Percentiles rank a stretch among this genome's conserved stretches.
Evolutionary conservation across 176 grass and related monocot species (phyloP).

Genomic region (barley (Hordeum vulgare)): MorexV3_pseudomolecules_assembly NC_058523.1:539584511-539585010

Average conservation of each 20-base stretch:
- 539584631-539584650: not conserved
- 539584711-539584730: slow-evolving; percentile 96
- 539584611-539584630: not conserved
- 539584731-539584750: slow-evolving; percentile 94
- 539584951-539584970: slow-evolving; percentile 67
- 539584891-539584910: slow-evolving; percentile 83
- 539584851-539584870: slow-evolving; percentile 54
- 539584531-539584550: not conserved
- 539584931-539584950: slow-evolving; percentile 88
- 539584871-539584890: slow-evolving; percentile 85
- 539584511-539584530: not conserved
- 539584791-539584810: slow-evolving; percentile 73
- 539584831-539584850: slow-evolving; percentile 50
- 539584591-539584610: not conserved
- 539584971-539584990: not conserved
- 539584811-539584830: slow-evolving; percentile 56
- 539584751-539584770: slow-evolving; percentile 96
- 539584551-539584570: not conserved
- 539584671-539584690: not conserved
- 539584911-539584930: slow-evolving; percentile 70
- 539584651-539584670: not conserved
- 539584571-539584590: not conserved
- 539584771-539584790: slow-evolving; percentile 92
- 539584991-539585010: not conserved
- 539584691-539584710: slow-evolving; percentile 56